Evolutionary conservation across 306 rosid species (phyloP).

Genomic region (Cicer yamashitae): DNA sequence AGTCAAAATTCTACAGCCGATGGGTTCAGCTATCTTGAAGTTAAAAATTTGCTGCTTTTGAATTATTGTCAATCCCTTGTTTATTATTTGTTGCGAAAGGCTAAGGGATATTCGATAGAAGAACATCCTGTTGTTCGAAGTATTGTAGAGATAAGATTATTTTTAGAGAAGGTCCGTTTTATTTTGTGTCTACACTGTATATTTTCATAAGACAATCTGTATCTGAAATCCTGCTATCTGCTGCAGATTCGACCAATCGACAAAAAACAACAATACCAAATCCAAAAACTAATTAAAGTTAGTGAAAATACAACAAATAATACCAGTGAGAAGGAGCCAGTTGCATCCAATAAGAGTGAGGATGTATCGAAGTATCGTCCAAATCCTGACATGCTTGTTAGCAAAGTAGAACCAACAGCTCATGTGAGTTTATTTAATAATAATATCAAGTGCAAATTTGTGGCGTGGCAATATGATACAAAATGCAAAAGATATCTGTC

Average conservation of each 20-base stretch:
- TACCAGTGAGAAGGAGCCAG: slow-evolving; percentile 51
- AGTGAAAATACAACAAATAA: slow-evolving; percentile 52
- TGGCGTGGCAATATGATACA: neutral
- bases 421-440: slow-evolving; percentile 47
- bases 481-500: slow-evolving; percentile 1
- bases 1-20: slow-evolving; percentile 68
- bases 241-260: slow-evolving; percentile 85
- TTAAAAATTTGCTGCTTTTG: slow-evolving; percentile 79
- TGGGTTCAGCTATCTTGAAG: slow-evolving; percentile 90
- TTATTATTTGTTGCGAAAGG: slow-evolving; percentile 79
- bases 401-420: slow-evolving; percentile 52
- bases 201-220: neutral
- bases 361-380: slow-evolving; percentile 80
- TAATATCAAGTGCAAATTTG: neutral
- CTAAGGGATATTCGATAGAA: slow-evolving; percentile 72
- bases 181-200: neutral
- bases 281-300: slow-evolving; percentile 77
- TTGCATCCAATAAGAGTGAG: slow-evolving; percentile 52
- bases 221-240: slow-evolving; percentile 33
- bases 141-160: slow-evolving; percentile 81
- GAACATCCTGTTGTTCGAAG: slow-evolving; percentile 78
- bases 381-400: slow-evolving; percentile 77
- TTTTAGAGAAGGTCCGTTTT: slow-evolving; percentile 76
- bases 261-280: slow-evolving; percentile 87
- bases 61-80: slow-evolving; percentile 87